A percentile compares a stretch with the other conserved stretches of the same genome.
These are phyloP conservation scores for Backusella tarrabulga DNA, from an alignment of 192 early-diverging fungal genomes.

Conservation along the genomic window DNA sequence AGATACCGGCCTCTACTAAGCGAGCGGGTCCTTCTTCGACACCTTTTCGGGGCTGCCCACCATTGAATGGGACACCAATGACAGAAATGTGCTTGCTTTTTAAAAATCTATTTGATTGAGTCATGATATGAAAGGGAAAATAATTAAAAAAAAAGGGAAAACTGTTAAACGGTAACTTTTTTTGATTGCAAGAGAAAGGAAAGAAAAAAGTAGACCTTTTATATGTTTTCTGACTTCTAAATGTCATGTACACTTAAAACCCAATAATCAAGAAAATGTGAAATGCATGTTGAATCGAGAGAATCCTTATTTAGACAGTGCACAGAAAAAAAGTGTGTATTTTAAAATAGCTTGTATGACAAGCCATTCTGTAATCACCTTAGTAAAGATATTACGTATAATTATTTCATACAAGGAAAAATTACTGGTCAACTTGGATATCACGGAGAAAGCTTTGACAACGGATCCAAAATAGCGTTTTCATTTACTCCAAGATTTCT, in stretches of 20 bases:
- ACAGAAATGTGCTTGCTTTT: background rate
- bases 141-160: background rate
- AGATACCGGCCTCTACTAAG: conserved; percentile 80
- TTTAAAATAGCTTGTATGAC: background rate
- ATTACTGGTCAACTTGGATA: background rate
- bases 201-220: background rate
- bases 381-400: background rate
- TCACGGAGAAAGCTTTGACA: background rate
- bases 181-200: background rate
- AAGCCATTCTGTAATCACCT: background rate
- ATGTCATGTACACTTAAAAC: background rate
- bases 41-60: conserved; percentile 62
- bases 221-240: background rate
- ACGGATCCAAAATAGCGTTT: too few relatives aligned
- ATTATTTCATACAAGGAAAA: background rate
- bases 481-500: too few relatives aligned
- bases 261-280: background rate
- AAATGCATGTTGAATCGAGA: background rate
- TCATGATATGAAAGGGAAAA: background rate
- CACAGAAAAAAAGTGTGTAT: background rate
- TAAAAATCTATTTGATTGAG: background rate
- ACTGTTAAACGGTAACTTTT: background rate
- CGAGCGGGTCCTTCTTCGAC: conserved; percentile 86
- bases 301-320: background rate
- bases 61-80: conserved; percentile 28